phyloP scores from a whole-genome alignment of 108 stramenopile genomes.

The Cyclotella choctawhatcheeana region DNA sequence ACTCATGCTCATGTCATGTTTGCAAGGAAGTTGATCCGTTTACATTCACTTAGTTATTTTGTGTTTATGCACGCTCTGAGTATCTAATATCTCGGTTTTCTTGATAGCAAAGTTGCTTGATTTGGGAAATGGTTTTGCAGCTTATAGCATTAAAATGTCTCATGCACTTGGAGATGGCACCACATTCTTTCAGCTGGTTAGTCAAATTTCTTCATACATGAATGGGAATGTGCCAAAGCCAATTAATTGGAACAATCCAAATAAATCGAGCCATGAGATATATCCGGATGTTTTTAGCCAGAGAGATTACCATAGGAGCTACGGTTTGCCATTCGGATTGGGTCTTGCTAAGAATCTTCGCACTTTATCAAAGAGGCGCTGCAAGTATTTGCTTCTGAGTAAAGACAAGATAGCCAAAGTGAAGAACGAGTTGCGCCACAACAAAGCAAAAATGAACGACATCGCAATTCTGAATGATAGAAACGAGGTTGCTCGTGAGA shows the following conservation, averaged over 20 bases:
- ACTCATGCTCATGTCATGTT: background rate
- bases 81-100: background rate
- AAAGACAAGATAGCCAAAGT: slow-evolving; percentile 48
- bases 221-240: slow-evolving; percentile 37
- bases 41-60: no score
- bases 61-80: no score
- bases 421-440: slow-evolving; percentile 33
- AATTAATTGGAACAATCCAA: slow-evolving; percentile 53
- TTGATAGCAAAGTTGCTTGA: slow-evolving; percentile 52
- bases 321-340: slow-evolving; percentile 51
- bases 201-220: slow-evolving; percentile 54
- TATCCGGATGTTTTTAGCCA: slow-evolving; percentile 52
- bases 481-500: slow-evolving; percentile 1
- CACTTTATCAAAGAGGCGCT: slow-evolving; percentile 32
- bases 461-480: no score
- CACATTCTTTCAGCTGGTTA: slow-evolving; percentile 50
- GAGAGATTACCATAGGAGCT: slow-evolving; percentile 48
- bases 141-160: slow-evolving; percentile 49
- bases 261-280: slow-evolving; percentile 50
- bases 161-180: slow-evolving; percentile 55
- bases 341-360: slow-evolving; percentile 49
- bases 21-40: no score
- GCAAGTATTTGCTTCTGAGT: slow-evolving; percentile 40
- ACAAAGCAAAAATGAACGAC: background rate
- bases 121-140: slow-evolving; percentile 51